Base-by-base conservation (phyloP, 2,329 filamentous ascomycete genomes). In the Fusarium concolor region DNA sequence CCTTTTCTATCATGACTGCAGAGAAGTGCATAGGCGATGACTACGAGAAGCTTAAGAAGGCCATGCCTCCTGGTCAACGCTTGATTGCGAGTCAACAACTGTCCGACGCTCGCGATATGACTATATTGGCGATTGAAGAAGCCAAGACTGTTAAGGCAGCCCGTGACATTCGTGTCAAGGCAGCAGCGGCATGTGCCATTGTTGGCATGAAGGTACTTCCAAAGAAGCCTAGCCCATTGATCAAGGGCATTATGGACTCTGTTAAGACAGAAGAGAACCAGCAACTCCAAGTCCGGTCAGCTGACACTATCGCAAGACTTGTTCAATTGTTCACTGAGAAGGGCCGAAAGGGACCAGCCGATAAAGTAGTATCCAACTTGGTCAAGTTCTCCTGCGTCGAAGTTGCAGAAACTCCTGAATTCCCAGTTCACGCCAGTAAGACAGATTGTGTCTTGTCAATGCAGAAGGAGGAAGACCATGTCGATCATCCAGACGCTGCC, bases 341-440 rank as follows among this genome's bases (percentile, higher is more conserved):
- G 56, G 91, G 93, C 38, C 92, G 95, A 65, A 87, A 90, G 57
- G 93, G 90, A 17, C 93, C 96, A 14, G 94, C 96, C 17, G 94
- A 97, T 78, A 99, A 99, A 81, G 92, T 99, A 15, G 94, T 98
- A 28, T 90, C 92, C 45, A 99, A 99, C 75, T 80, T 99, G 52
- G 93, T 97, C 81, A 98, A 97, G 76, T 99, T 97, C 79, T 97
- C 94, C 67, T 99, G 96, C 75, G 93, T 97, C 74, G 96, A 99
- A 77, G 97, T 96, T 2, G 95, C 96, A 1, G 96, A 99, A 78
- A 99, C 96, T 0, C 96, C 96, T 0, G 96, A 98, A 75, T 98
- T 98, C 77, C 89, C 90, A 6, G 90, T 92, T 28, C 96, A 98
- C 74, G 92, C 91, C 3, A 78, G 84, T 42, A 90, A 96, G 74